Conservation (phyloP, 163 green algal genomes). For the Scenedesmus sp. region DNA sequence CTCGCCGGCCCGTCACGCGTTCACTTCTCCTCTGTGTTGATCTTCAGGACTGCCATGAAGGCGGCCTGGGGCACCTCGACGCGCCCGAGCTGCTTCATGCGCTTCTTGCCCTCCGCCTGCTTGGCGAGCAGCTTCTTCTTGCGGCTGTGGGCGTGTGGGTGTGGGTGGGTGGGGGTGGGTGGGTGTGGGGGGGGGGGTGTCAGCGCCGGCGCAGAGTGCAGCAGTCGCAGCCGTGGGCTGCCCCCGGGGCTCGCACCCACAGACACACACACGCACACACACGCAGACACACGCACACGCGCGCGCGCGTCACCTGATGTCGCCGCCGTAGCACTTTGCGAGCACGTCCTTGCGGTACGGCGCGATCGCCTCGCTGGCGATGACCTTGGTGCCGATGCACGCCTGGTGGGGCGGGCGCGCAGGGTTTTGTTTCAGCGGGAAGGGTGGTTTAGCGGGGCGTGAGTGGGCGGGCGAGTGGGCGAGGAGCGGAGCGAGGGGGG, state of each 20-base stretch:
- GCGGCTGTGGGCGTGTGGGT: slow-evolving; percentile 80
- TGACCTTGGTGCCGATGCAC: slow-evolving; percentile 89
- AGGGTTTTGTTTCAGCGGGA: neutral
- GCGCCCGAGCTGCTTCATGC: slow-evolving; percentile 96
- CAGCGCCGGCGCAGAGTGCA: neutral
- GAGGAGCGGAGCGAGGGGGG: too few species aligned
- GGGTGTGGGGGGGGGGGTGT: neutral
- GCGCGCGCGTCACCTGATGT: too few species aligned
- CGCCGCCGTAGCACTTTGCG: slow-evolving; percentile 96
- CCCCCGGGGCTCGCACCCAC: too few species aligned
- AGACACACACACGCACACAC: too few species aligned
- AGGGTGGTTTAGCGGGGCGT: neutral
- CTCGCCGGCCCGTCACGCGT: too few species aligned
- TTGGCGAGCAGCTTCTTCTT: slow-evolving; percentile 99
- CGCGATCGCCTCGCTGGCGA: slow-evolving; percentile 88
- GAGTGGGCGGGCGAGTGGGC: too few species aligned
- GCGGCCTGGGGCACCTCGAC: slow-evolving; percentile 97
- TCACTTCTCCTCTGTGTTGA: slow-evolving; percentile 44
- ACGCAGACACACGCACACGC: too few species aligned
- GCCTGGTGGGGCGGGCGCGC: slow-evolving; percentile 55
- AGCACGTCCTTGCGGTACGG: slow-evolving; percentile 98
- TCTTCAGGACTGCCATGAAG: slow-evolving; percentile 88
- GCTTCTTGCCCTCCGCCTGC: slow-evolving; percentile 97
- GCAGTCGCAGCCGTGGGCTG: too few species aligned
- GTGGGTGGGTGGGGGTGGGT: neutral